These are phyloP conservation scores for Letharia lupina DNA, from an alignment of 495 filamentous ascomycete species.

Conservation along the genomic window DNA sequence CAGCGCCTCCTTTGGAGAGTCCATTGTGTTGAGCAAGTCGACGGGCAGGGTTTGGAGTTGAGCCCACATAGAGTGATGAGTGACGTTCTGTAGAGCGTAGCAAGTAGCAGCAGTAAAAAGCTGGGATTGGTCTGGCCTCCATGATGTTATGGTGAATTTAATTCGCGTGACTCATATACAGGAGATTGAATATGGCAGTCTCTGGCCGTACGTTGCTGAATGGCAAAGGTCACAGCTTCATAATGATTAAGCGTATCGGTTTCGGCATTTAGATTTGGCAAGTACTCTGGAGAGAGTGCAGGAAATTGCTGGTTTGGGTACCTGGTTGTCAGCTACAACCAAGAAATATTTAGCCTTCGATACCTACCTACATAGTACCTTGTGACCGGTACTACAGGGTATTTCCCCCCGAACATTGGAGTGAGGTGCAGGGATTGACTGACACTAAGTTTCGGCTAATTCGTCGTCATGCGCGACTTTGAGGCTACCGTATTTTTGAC, in stretches of 20 bases:
- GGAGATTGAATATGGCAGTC: not conserved
- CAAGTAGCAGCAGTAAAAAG: slow-evolving; percentile 77
- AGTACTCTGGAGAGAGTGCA: not conserved
- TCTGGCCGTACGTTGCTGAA: not conserved
- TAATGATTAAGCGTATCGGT: not conserved
- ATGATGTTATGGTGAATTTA: slow-evolving; percentile 19
- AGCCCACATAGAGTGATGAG: slow-evolving; percentile 72
- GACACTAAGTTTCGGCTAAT: not conserved
- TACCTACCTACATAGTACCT: not conserved
- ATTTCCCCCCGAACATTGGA: not conserved
- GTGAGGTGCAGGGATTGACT: not conserved
- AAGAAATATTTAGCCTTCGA: not conserved
- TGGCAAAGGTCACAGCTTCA: not conserved
- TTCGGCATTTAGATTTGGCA: not conserved
- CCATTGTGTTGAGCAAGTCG: slow-evolving; percentile 91
- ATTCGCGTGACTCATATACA: not conserved
- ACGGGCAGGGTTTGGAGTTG: slow-evolving; percentile 75
- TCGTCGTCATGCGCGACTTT: not conserved
- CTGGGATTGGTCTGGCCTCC: slow-evolving; percentile 49
- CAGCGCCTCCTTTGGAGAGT: slow-evolving; percentile 64
- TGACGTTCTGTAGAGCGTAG: slow-evolving; percentile 68
- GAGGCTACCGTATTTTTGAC: not conserved
- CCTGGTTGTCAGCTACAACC: not conserved
- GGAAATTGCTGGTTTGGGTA: not conserved
- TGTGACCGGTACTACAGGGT: not conserved